Evolutionary conservation across 148 eudicot species (phyloP).

Genomic region (Rhododendron williamsianum): DNA sequence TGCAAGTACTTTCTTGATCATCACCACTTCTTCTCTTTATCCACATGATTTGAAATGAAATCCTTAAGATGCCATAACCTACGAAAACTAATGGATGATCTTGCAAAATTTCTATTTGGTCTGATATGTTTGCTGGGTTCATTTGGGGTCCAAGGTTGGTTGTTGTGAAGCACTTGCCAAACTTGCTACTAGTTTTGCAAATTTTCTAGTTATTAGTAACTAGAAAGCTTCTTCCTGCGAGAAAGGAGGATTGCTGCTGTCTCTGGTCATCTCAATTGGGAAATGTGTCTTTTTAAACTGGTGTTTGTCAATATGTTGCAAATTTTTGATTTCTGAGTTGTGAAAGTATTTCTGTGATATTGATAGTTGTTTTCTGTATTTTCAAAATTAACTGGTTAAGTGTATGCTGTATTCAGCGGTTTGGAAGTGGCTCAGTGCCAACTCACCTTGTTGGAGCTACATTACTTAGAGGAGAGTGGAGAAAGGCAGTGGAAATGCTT

Average conservation of each 20-base stretch:
- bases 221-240: neutral
- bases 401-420: slow-evolving; percentile 44
- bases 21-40: neutral
- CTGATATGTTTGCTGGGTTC: neutral
- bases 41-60: neutral
- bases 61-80: neutral
- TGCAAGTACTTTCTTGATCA: slow-evolving; percentile 51
- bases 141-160: neutral
- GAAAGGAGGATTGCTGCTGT: neutral
- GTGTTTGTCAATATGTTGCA: neutral
- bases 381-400: neutral
- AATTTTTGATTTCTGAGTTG: neutral
- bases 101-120: neutral
- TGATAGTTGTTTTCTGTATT: neutral
- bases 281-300: neutral
- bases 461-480: slow-evolving; percentile 90
- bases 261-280: neutral
- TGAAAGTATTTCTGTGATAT: neutral
- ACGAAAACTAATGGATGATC: neutral
- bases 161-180: neutral
- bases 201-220: too few relatives aligned
- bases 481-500: slow-evolving; percentile 64
- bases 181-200: neutral
- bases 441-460: slow-evolving; percentile 90
- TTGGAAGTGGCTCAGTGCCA: slow-evolving; percentile 93